Conservation (phyloP, 345 rosid species). For the Crucihimalaya himalaica region DNA sequence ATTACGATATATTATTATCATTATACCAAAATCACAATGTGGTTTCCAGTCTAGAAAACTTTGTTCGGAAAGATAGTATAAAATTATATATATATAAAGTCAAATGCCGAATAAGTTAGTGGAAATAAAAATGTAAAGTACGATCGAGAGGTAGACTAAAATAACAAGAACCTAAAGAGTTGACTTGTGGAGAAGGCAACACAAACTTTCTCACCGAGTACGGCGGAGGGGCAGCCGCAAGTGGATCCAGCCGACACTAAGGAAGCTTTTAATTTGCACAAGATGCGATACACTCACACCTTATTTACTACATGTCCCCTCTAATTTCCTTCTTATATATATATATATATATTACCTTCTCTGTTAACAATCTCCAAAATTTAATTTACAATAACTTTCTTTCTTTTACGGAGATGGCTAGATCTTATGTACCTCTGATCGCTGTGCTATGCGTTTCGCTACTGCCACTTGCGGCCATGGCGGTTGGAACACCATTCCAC, state of each 20-base stretch:
- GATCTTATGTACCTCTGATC: slow-evolving; percentile 3
- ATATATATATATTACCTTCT: background rate
- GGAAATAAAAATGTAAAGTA: background rate
- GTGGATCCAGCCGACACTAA: slow-evolving; percentile 42
- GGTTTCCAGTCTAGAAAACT: background rate
- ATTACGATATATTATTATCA: background rate
- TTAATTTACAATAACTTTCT: background rate
- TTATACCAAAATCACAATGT: background rate
- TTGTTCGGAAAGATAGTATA: background rate
- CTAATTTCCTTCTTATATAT: slow-evolving; percentile 10
- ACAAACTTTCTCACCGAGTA: slow-evolving; percentile 27
- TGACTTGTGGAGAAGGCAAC: slow-evolving; percentile 38
- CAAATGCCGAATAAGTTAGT: background rate
- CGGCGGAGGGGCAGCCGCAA: slow-evolving; percentile 45
- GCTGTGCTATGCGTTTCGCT: slow-evolving; percentile 21
- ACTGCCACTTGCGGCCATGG: slow-evolving; percentile 32
- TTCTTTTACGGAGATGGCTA: slow-evolving; percentile 17
- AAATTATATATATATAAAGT: background rate
- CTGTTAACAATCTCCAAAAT: background rate
- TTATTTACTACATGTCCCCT: slow-evolving; percentile 22
- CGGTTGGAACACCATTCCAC: slow-evolving; percentile 45
- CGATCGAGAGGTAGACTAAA: slow-evolving; percentile 3
- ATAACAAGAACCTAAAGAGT: slow-evolving; percentile 21
- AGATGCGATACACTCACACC: slow-evolving; percentile 26
- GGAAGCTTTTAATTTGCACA: slow-evolving; percentile 30